These are phyloP conservation scores for Coriolopsis trogii DNA, from an alignment of 1,284 basidiomycete genomes.

Conservation along the genomic window DNA sequence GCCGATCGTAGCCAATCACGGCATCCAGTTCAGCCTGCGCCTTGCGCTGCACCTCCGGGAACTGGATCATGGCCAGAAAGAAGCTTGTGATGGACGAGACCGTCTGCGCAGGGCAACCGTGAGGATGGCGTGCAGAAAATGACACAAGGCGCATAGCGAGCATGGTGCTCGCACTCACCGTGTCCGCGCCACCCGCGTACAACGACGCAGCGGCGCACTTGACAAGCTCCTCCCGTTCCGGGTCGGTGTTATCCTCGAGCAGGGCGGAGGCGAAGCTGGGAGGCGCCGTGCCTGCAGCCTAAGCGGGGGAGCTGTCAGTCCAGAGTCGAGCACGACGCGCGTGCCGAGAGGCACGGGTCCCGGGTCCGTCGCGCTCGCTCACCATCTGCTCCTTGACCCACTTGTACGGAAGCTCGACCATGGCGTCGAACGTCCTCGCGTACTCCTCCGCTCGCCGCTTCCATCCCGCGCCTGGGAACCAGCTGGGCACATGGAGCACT, in stretches of 20 bases:
- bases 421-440: constrained; percentile 20
- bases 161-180: constrained; percentile 16
- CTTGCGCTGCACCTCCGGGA: constrained; percentile 33
- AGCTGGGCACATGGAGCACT: constrained; percentile 28
- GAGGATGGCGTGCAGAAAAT: background rate
- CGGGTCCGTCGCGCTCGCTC: no score
- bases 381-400: constrained; percentile 30
- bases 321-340: background rate
- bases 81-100: constrained; percentile 31
- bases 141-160: no score
- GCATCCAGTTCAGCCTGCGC: constrained; percentile 36
- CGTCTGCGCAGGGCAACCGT: constrained; percentile 21
- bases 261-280: constrained; percentile 30
- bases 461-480: constrained; percentile 35
- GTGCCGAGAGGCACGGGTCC: no score
- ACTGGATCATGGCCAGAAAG: constrained; percentile 33
- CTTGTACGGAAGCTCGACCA: constrained; percentile 26
- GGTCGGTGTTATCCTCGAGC: constrained; percentile 22
- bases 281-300: constrained; percentile 33
- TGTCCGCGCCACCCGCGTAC: constrained; percentile 35
- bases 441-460: constrained; percentile 24
- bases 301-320: background rate
- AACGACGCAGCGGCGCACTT: constrained; percentile 32
- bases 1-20: constrained; percentile 29
- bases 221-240: constrained; percentile 31